Percentiles rank a stretch among this genome's conserved stretches.
Evolutionary conservation across 108 stramenopile genomes (phyloP).

Genomic region (Skeletonema menzelii): DNA sequence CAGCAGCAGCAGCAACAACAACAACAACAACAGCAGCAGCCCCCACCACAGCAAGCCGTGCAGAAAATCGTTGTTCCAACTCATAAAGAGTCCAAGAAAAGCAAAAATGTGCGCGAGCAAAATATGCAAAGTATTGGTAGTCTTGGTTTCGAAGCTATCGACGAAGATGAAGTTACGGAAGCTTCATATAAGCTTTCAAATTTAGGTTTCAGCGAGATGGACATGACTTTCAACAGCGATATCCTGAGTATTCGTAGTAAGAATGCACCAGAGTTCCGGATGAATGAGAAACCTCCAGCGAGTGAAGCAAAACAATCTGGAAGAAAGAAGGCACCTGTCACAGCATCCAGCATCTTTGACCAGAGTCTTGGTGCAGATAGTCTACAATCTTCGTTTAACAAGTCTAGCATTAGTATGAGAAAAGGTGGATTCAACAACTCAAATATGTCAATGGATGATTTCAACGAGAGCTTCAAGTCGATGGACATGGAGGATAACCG

Average conservation of each 20-base stretch:
- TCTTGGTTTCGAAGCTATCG: constrained; percentile 36
- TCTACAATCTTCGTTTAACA: background rate
- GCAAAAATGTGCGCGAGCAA: background rate
- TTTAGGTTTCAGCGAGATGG: constrained; percentile 22
- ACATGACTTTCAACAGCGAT: constrained; percentile 35
- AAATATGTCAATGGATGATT: constrained; percentile 17
- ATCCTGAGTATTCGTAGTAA: constrained; percentile 30
- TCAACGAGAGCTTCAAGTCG: constrained; percentile 36
- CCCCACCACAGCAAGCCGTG: background rate
- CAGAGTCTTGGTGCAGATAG: background rate
- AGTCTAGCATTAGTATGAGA: background rate
- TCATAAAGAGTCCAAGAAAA: background rate
- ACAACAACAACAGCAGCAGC: constrained; percentile 25
- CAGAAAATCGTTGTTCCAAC: background rate
- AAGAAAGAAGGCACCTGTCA: background rate
- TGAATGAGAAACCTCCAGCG: background rate
- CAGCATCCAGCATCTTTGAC: background rate
- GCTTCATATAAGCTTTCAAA: constrained; percentile 27
- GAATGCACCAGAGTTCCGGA: background rate
- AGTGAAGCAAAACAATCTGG: background rate
- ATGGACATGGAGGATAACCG: constrained; percentile 30
- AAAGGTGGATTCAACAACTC: background rate
- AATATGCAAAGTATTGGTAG: constrained; percentile 14
- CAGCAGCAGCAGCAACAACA: too few species aligned
- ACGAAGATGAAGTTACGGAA: constrained; percentile 28